Evolutionary conservation across 495 filamentous ascomycete genomes (phyloP).

Genomic region (Emericellopsis terricola): DNA sequence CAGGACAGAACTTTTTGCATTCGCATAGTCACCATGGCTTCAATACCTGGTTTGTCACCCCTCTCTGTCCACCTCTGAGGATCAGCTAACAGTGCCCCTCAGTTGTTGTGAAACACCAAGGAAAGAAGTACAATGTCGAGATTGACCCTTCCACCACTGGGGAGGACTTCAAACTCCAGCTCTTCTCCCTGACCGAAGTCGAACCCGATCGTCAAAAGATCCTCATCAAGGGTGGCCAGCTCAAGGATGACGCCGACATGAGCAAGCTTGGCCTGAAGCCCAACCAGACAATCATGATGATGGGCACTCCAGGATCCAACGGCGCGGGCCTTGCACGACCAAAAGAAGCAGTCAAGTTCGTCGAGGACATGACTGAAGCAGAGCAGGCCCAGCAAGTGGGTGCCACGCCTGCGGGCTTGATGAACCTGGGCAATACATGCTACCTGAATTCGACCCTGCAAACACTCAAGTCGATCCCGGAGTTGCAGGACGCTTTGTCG

Average conservation of each 20-base stretch:
- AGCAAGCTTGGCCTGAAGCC: constrained; percentile 70
- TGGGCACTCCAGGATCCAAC: constrained; percentile 66
- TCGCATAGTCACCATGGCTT: no score
- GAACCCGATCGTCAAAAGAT: constrained; percentile 95
- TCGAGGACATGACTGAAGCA: constrained; percentile 96
- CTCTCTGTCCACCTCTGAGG: neutral
- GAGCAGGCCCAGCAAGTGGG: constrained; percentile 69
- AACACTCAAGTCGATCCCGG: constrained; percentile 71
- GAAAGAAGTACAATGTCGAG: constrained; percentile 86
- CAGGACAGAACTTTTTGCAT: no score
- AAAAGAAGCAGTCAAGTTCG: constrained; percentile 67
- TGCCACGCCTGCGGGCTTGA: constrained; percentile 72
- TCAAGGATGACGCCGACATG: constrained; percentile 88
- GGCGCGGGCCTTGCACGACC: constrained; percentile 48
- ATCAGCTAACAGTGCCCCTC: neutral
- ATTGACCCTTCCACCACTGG: constrained; percentile 70
- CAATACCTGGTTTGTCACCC: constrained; percentile 2
- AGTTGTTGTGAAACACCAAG: constrained; percentile 91
- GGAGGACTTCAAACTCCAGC: constrained; percentile 87
- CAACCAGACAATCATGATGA: constrained; percentile 85
- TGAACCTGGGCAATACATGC: constrained; percentile 93
- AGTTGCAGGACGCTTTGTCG: constrained; percentile 65
- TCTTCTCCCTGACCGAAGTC: constrained; percentile 88
- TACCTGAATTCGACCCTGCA: constrained; percentile 96
- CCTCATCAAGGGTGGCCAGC: constrained; percentile 76